Base-by-base conservation (phyloP, 2,329 filamentous ascomycete species). In the Pestalotiopsis sp. region DNA sequence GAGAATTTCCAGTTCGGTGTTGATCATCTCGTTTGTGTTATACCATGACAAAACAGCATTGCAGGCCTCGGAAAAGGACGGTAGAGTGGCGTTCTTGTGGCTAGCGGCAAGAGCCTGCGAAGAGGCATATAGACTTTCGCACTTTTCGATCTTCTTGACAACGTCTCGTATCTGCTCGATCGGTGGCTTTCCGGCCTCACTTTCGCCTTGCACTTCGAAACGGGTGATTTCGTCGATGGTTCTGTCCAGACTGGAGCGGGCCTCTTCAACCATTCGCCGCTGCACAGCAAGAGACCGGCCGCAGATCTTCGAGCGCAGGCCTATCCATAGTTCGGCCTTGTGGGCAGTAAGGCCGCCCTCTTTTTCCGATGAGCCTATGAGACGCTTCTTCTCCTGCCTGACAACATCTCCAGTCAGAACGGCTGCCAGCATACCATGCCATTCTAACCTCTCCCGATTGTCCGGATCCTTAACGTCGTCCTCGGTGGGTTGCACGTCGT, bases 341-440 rank as follows among this genome's bases (percentile, higher is more conserved):
- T 94, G 89, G 59, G 93, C 92, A 62, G 87, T 84, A 71, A 87
- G 87, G 66, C 84, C 86, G 9, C 82, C 77, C 69, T 86, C 82
- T 72, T 86, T 84, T 65, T 91, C 89, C 13, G 85, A 84, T 3
- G 93, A 91, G 59, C 94, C 94, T 72, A 97, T 96, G 75, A 99
- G 81, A 58, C 96, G 90, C 79, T 97, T 97, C 85, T 99, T 99
- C 82, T 99, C 96, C 79, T 99, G 96, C 75, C 94, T 93, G 68
- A 99, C 95, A 9, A 99, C 96, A 78, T 99, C 96, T 71, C 96
- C 96, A 1, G 94, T 98, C 72, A 99, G 83, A 3, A 99, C 96
- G 14, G 95, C 97, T 68, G 95, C 93, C 67, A 99, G 83, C 96
- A 99, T 99, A 3, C 94, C 94, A 80, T 99, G 94, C 96, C 96